phyloP scores from a whole-genome alignment of 495 filamentous ascomycete species.

The Penicillium pancosmium region DNA sequence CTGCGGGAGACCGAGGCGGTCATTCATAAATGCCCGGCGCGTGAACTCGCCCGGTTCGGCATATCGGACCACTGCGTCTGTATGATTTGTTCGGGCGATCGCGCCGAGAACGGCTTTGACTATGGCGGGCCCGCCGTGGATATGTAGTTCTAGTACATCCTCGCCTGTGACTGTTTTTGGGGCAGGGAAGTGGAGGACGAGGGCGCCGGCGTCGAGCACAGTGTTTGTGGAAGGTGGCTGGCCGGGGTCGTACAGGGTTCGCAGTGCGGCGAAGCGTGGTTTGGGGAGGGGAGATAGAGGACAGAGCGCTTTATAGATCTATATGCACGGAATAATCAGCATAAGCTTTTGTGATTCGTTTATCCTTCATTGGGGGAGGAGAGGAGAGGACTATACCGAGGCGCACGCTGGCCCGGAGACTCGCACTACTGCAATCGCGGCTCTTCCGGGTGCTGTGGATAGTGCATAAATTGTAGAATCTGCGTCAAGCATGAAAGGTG shows the following conservation, averaged over 20 bases:
- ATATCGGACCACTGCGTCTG: constrained; percentile 64
- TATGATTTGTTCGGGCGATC: constrained; percentile 55
- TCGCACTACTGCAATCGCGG: constrained; percentile 89
- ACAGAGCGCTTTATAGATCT: constrained; percentile 81
- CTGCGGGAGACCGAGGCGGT: constrained; percentile 85
- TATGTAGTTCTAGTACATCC: constrained; percentile 87
- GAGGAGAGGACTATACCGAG: constrained; percentile 51
- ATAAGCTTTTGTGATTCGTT: constrained; percentile 6
- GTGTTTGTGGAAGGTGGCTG: constrained; percentile 35
- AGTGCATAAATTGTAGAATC: constrained; percentile 85
- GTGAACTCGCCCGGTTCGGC: constrained; percentile 98
- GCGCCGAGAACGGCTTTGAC: constrained; percentile 82
- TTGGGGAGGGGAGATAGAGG: constrained; percentile 64
- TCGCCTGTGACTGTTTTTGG: constrained; percentile 90
- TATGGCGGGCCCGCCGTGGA: constrained; percentile 90
- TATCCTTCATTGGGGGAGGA: not conserved
- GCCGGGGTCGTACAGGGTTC: constrained; percentile 72
- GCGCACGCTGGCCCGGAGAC: constrained; percentile 80
- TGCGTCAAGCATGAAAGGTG: constrained; percentile 30
- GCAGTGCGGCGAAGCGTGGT: constrained; percentile 74
- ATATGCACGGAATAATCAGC: constrained; percentile 8
- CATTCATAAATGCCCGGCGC: constrained; percentile 85
- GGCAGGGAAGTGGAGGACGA: constrained; percentile 85
- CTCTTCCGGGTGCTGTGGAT: constrained; percentile 82
- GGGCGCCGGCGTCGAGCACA: constrained; percentile 77